phyloP scores from a whole-genome alignment of 768 basidiomycete genomes.

The Collybia sordida region DNA sequence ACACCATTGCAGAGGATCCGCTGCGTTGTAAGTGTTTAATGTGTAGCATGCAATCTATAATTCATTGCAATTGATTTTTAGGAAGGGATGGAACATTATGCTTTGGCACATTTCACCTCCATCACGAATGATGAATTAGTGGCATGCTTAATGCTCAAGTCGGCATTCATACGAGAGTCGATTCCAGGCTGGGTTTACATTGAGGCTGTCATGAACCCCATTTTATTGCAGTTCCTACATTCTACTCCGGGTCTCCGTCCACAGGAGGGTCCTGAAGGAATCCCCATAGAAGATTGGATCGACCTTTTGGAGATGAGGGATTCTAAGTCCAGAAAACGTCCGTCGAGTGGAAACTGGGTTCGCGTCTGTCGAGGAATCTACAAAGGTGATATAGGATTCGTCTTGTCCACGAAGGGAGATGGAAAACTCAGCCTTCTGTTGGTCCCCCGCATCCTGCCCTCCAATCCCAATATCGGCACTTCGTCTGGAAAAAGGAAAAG shows the following conservation, averaged over 20 bases:
- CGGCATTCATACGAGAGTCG: background rate
- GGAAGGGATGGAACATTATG: background rate
- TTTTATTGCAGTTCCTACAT: background rate
- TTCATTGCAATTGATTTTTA: background rate
- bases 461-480: background rate
- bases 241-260: background rate
- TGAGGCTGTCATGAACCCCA: background rate
- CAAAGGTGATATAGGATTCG: slow-evolving; percentile 4
- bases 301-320: background rate
- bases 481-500: background rate
- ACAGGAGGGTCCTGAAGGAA: background rate
- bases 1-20: background rate
- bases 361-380: background rate
- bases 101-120: background rate
- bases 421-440: background rate
- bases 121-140: background rate
- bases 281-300: background rate
- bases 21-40: slow-evolving; percentile 1
- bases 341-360: slow-evolving; percentile 5
- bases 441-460: no score
- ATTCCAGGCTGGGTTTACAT: background rate
- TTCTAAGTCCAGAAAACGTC: no score
- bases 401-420: background rate
- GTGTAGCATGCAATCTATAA: background rate
- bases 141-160: no score